Base-by-base conservation (phyloP, 352 stramenopile genomes). In the Pythium aquatile region DNA sequence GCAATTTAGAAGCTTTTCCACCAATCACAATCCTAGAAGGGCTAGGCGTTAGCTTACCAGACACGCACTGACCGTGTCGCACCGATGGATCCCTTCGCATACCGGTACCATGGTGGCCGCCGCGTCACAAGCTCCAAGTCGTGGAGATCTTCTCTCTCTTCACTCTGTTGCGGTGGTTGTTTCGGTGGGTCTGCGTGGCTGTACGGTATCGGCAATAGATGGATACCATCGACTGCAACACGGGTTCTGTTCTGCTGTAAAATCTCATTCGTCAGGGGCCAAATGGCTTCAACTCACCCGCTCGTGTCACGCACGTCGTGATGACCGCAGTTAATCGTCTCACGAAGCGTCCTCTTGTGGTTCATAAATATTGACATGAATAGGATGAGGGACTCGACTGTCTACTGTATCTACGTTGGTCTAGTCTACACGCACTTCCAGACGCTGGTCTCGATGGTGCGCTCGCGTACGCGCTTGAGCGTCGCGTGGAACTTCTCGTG, bases 401-500 rank as follows among this genome's bases (percentile, higher is more conserved):
- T 42, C 37, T 42, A 42, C 37, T 42, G 9, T 42, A 42, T 42
- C 37, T 42, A 17, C 11, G 24, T 17, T 24, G 20, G 20, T 32
- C 10, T 5, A 54, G 11, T 44, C 54, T 46, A 71, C 3, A 66
- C 53, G 53, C 65, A 71, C 47, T 71, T 71, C 65, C 65, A 72
- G 20, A 72, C 53, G 51, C 58, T 68, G 16, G 55, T 53, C 61
- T 68, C 60, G 7, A 62, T 24, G 10, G 29, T 52, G 16, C 61
- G 49, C 53, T 65, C 58, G 26, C 59, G 66, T 30, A 68, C 66
- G 26, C 66, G 66, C 44, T 68, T 65, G 40, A 66, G 56, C 44
- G 54, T 62, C 10, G 53, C 60, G 39, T 73, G 66, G 46, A 73
- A 73, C 44, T 73, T 73, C 44, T 68, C 66, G 28, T 73, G 58